Percentiles rank a stretch among this genome's conserved stretches.
Evolutionary conservation across 306 rosid species (phyloP).

Genomic region (Gastrolobium villosum): DNA sequence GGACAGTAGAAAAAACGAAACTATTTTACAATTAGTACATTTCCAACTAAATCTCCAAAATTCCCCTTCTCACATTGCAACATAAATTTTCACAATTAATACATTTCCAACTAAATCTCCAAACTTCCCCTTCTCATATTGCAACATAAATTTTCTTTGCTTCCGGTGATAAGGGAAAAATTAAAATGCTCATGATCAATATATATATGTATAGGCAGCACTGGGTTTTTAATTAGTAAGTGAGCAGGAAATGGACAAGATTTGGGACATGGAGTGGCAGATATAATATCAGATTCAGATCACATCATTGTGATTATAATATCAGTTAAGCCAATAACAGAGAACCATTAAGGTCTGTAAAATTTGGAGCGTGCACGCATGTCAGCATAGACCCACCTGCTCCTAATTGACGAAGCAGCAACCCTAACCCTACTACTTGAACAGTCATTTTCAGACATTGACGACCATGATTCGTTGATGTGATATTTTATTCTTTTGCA

Average conservation of each 20-base stretch:
- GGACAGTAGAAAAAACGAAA: too few relatives aligned
- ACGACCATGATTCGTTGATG: conserved; percentile 51
- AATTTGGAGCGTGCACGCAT: conserved; percentile 41
- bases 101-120: too few relatives aligned
- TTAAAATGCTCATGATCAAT: not conserved
- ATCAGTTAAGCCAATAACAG: not conserved
- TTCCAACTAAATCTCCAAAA: too few relatives aligned
- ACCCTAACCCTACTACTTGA: conserved; percentile 31
- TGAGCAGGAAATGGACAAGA: not conserved
- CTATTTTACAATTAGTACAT: too few relatives aligned
- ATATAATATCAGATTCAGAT: not conserved
- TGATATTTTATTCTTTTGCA: conserved; percentile 51
- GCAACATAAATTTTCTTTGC: not conserved
- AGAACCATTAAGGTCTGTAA: not conserved
- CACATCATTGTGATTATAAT: not conserved
- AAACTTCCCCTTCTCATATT: not conserved
- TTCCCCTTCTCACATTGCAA: too few relatives aligned
- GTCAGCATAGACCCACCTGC: conserved; percentile 34
- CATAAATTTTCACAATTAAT: too few relatives aligned
- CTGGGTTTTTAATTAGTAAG: not conserved
- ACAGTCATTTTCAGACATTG: conserved; percentile 50
- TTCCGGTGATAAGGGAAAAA: not conserved
- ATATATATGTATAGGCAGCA: not conserved
- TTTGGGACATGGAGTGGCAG: not conserved
- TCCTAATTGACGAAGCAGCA: not conserved